These are phyloP conservation scores for Stephania japonica DNA, from an alignment of 164 flowering plant genomes.

Conservation along the genomic window DNA sequence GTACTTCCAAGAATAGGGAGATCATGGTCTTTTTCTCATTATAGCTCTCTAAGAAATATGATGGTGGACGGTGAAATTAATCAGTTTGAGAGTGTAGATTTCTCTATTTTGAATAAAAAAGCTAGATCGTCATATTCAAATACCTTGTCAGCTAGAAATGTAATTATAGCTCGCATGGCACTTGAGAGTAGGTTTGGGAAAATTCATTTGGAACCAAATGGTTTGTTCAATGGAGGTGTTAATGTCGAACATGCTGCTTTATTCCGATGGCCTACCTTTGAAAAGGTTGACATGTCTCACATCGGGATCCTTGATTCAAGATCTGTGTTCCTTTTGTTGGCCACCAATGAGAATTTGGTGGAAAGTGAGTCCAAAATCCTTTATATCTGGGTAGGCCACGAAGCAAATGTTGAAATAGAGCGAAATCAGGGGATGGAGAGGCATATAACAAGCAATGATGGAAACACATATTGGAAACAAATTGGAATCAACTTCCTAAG, in stretches of 20 bases:
- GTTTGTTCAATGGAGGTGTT: not conserved
- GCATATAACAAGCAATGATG: constrained; percentile 11
- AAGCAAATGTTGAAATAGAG: constrained; percentile 16
- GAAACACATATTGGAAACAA: constrained; percentile 20
- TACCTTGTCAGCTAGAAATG: constrained; percentile 5
- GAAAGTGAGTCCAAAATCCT: constrained; percentile 17
- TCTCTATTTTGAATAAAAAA: constrained; percentile 14
- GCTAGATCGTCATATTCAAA: constrained; percentile 24
- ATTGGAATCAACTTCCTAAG: constrained; percentile 31
- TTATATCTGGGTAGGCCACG: constrained; percentile 44
- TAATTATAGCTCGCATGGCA: constrained; percentile 9
- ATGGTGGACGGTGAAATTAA: constrained; percentile 18
- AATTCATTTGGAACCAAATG: constrained; percentile 12
- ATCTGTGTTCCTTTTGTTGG: constrained; percentile 36
- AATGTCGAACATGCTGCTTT: constrained; percentile 17
- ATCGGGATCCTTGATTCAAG: constrained; percentile 30
- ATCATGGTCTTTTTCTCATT: constrained; percentile 42
- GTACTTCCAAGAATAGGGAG: constrained; percentile 30
- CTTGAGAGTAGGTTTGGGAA: constrained; percentile 13
- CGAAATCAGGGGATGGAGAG: constrained; percentile 16
- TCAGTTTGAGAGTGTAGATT: constrained; percentile 17
- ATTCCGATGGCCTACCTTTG: constrained; percentile 38
- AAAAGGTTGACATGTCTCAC: constrained; percentile 28
- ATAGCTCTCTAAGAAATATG: constrained; percentile 25
- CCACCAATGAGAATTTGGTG: constrained; percentile 16